Evolutionary conservation across 1,284 basidiomycete genomes (phyloP).

Genomic region (Fomitopsis schrenkii): DNA sequence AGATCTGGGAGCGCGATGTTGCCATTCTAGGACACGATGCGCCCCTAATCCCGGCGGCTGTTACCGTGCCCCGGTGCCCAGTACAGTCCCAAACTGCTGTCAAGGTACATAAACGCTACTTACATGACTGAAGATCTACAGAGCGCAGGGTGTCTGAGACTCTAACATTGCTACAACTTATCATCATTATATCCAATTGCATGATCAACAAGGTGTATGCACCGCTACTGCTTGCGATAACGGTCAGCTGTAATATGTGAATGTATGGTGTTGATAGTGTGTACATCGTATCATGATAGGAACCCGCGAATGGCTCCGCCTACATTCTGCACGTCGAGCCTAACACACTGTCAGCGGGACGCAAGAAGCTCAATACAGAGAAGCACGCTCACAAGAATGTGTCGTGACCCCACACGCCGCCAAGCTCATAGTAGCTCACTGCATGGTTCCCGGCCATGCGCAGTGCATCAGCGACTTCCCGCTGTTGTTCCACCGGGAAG

Average conservation of each 20-base stretch:
- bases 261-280: not conserved
- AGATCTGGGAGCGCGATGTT: no score
- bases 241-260: not conserved
- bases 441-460: conserved; percentile 82
- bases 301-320: conserved; percentile 80
- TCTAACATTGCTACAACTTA: no score
- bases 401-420: conserved; percentile 98
- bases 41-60: no score
- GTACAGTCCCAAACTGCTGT: no score
- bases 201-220: no score
- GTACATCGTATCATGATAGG: conserved; percentile 36
- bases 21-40: no score
- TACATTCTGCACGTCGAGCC: conserved; percentile 73
- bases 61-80: no score
- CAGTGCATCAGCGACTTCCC: conserved; percentile 92
- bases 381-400: conserved; percentile 74
- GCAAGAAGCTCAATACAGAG: not conserved
- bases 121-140: no score
- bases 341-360: conserved; percentile 15
- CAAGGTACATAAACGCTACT: no score
- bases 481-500: conserved; percentile 96
- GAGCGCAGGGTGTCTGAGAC: no score
- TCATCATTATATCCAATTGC: no score
- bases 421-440: conserved; percentile 96
- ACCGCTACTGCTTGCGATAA: no score